A percentile compares a stretch with the other conserved stretches of the same genome.
These are phyloP conservation scores for Suillus occidentalis DNA, from an alignment of 768 basidiomycete species.

Conservation along the genomic window DNA sequence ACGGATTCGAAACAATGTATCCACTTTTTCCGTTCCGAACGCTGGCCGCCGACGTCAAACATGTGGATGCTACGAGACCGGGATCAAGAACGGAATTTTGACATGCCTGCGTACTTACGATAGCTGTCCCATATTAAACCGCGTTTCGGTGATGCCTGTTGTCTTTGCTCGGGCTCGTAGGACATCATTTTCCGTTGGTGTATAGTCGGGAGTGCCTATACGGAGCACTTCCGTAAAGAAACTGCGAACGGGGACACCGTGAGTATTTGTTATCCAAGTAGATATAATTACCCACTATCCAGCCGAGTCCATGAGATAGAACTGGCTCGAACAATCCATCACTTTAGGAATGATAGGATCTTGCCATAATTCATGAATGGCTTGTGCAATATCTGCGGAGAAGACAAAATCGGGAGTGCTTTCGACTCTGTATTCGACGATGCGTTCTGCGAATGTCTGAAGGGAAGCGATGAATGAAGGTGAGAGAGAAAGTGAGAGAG, in stretches of 20 bases:
- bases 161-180: slow-evolving; percentile 87
- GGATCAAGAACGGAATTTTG: neutral
- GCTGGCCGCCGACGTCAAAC: slow-evolving; percentile 81
- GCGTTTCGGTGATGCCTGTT: slow-evolving; percentile 87
- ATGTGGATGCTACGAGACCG: slow-evolving; percentile 49
- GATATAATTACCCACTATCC: slow-evolving; percentile 59
- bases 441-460: slow-evolving; percentile 54
- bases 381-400: slow-evolving; percentile 63
- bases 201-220: slow-evolving; percentile 78
- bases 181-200: slow-evolving; percentile 85
- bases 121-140: slow-evolving; percentile 68
- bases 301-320: slow-evolving; percentile 96
- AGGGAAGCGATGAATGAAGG: slow-evolving; percentile 17
- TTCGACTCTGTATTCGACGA: slow-evolving; percentile 56
- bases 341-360: slow-evolving; percentile 58
- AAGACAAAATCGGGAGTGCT: slow-evolving; percentile 45
- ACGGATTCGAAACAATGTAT: slow-evolving; percentile 81
- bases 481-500: fast-evolving
- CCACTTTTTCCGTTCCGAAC: slow-evolving; percentile 82
- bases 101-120: slow-evolving; percentile 40
- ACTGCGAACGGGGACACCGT: slow-evolving; percentile 36
- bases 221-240: slow-evolving; percentile 87
- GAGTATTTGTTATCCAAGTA: neutral
- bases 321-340: slow-evolving; percentile 66
- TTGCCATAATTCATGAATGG: slow-evolving; percentile 68